A percentile compares a stretch with the other conserved stretches of the same genome.
phyloP scores from a whole-genome alignment of 345 rosid genomes.

The Sisymbrium irio region DNA sequence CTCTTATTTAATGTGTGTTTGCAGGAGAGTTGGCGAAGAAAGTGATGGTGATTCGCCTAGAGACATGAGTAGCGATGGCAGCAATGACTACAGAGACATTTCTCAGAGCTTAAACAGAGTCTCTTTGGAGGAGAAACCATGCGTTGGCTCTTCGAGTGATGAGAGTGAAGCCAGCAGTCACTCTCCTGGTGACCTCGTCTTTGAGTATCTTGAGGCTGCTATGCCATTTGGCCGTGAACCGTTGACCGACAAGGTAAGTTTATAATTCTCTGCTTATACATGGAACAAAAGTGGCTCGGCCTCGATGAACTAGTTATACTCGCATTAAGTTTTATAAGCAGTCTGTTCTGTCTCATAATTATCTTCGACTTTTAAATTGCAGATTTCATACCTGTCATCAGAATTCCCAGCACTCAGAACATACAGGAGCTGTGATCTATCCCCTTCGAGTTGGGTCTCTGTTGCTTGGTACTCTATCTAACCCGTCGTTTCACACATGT shows the following conservation, averaged over 20 bases:
- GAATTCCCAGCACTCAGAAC: constrained; percentile 59
- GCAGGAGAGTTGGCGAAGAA: constrained; percentile 45
- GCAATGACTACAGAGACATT: constrained; percentile 45
- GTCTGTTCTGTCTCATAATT: background rate
- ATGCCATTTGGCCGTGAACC: constrained; percentile 83
- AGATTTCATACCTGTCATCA: constrained; percentile 55
- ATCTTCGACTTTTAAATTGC: constrained; percentile 5
- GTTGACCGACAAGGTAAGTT: constrained; percentile 70
- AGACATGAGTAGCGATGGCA: constrained; percentile 54
- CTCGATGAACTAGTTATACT: background rate
- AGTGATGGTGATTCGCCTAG: constrained; percentile 57
- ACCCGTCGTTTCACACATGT: background rate
- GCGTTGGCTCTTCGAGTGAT: constrained; percentile 57
- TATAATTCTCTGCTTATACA: background rate
- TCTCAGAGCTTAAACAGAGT: constrained; percentile 47
- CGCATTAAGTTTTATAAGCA: background rate
- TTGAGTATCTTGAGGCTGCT: constrained; percentile 68
- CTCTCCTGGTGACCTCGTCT: constrained; percentile 54
- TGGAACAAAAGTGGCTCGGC: background rate
- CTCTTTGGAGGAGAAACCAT: constrained; percentile 50
- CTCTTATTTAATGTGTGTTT: constrained; percentile 7
- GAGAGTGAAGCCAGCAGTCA: constrained; percentile 51
- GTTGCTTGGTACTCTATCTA: constrained; percentile 69
- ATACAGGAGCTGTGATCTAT: constrained; percentile 74
- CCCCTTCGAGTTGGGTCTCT: constrained; percentile 74